Percentiles rank a stretch among this genome's conserved stretches.
Conservation (phyloP, 1,139 yeast genomes). For the Keqinozyma sinolaborantium region DNA sequence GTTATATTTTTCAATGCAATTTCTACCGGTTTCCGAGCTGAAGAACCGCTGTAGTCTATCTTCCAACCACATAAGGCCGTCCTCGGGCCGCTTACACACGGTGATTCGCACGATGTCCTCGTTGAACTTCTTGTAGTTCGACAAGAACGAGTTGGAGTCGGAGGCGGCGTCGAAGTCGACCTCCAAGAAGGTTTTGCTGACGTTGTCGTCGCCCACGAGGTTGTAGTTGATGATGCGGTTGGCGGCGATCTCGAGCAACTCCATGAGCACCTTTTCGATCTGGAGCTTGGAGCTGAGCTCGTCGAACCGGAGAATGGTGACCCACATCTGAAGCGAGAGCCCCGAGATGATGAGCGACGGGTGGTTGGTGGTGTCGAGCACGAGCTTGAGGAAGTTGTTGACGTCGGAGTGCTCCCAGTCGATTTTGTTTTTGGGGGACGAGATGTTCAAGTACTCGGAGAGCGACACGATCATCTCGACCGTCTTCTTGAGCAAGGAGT, state of each 20-base stretch:
- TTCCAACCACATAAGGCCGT: slow-evolving; percentile 80
- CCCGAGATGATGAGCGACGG: slow-evolving; percentile 90
- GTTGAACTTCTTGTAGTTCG: slow-evolving; percentile 76
- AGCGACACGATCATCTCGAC: slow-evolving; percentile 93
- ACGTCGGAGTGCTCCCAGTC: slow-evolving; percentile 55
- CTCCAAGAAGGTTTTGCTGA: slow-evolving; percentile 63
- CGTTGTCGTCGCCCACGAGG: slow-evolving; percentile 61
- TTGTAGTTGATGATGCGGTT: slow-evolving; percentile 74
- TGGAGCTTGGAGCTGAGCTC: slow-evolving; percentile 55
- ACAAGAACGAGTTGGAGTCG: slow-evolving; percentile 73
- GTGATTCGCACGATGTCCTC: slow-evolving; percentile 90
- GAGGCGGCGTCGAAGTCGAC: slow-evolving; percentile 87
- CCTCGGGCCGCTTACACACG: slow-evolving; percentile 81
- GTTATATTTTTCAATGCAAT: slow-evolving; percentile 54
- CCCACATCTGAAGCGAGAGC: slow-evolving; percentile 91
- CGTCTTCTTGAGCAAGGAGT: slow-evolving; percentile 79
- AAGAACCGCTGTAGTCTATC: slow-evolving; percentile 70
- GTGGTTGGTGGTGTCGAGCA: slow-evolving; percentile 76
- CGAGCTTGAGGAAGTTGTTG: slow-evolving; percentile 64
- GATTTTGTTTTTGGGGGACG: slow-evolving; percentile 32
- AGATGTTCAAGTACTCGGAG: slow-evolving; percentile 66
- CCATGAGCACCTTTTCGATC: slow-evolving; percentile 54
- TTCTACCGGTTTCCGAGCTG: slow-evolving; percentile 66
- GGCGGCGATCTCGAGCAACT: slow-evolving; percentile 71
- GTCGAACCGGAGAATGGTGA: slow-evolving; percentile 79